Evolutionary conservation across 495 filamentous ascomycete species (phyloP).

Genomic region (Penicillium argentinense): DNA sequence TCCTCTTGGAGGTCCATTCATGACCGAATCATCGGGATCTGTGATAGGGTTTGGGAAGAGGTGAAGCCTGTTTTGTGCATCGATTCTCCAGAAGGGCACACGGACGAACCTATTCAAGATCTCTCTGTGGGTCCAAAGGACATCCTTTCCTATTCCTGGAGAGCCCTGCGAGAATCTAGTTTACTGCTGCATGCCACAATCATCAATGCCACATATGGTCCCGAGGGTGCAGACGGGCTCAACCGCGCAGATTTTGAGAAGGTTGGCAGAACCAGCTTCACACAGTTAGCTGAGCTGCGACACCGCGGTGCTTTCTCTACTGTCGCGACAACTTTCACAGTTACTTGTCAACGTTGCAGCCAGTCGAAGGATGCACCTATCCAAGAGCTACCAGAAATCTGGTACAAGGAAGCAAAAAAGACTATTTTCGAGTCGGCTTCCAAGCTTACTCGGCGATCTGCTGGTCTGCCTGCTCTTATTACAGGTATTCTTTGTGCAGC

Average conservation of each 20-base stretch:
- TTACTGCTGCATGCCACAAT: conserved; percentile 48
- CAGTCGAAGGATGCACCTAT: conserved; percentile 49
- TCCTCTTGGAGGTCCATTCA: conserved; percentile 47
- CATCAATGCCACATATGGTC: conserved; percentile 38
- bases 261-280: conserved; percentile 72
- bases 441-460: conserved; percentile 84
- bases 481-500: conserved; percentile 63
- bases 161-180: conserved; percentile 85
- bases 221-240: conserved; percentile 30
- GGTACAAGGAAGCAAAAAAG: conserved; percentile 69
- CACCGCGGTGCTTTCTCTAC: conserved; percentile 94
- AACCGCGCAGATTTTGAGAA: conserved; percentile 40
- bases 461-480: conserved; percentile 84
- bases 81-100: conserved; percentile 87
- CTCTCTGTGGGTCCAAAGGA: conserved; percentile 74
- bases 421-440: conserved; percentile 70
- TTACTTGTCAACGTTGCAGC: conserved; percentile 66
- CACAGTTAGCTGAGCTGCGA: conserved; percentile 76
- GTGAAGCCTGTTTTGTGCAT: conserved; percentile 78
- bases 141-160: conserved; percentile 87
- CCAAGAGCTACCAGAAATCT: conserved; percentile 34
- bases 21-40: conserved; percentile 53
- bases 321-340: conserved; percentile 82
- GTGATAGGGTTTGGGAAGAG: conserved; percentile 67
- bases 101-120: conserved; percentile 71